Conservation (phyloP, 768 basidiomycete genomes). For the Gyrodon lividus region DNA sequence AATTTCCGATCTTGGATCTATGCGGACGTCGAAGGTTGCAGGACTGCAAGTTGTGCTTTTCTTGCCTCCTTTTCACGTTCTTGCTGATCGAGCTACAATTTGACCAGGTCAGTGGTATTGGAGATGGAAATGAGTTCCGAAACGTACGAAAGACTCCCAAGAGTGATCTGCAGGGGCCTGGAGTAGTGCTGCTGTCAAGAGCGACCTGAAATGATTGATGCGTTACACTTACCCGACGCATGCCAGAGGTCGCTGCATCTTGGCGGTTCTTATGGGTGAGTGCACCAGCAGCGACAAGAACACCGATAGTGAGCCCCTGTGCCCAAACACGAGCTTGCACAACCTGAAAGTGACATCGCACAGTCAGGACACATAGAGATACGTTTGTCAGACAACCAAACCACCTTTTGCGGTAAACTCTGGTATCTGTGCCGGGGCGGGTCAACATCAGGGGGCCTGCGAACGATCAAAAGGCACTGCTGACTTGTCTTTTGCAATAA, state of each 20-base stretch:
- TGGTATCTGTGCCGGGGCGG: slow-evolving; percentile 14
- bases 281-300: slow-evolving; percentile 68
- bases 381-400: too few relatives aligned
- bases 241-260: slow-evolving; percentile 31
- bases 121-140: neutral
- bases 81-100: slow-evolving; percentile 27
- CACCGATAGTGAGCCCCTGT: slow-evolving; percentile 75
- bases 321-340: slow-evolving; percentile 92
- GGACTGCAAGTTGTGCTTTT: slow-evolving; percentile 6
- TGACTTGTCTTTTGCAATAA: slow-evolving; percentile 64
- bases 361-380: slow-evolving; percentile 19
- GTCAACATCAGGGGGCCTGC: neutral
- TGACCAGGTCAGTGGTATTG: neutral
- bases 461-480: slow-evolving; percentile 23
- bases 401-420: slow-evolving; percentile 30
- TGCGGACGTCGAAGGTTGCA: neutral
- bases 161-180: slow-evolving; percentile 27
- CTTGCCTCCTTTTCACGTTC: slow-evolving; percentile 22
- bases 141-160: slow-evolving; percentile 29
- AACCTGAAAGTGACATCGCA: slow-evolving; percentile 47
- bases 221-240: slow-evolving; percentile 21
- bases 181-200: neutral
- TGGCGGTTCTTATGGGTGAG: slow-evolving; percentile 53
- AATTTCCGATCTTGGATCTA: neutral
- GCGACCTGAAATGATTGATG: too few relatives aligned